Evolutionary conservation across 176 grass and related monocot species (phyloP).

Genomic region (Zea luxurians): DNA sequence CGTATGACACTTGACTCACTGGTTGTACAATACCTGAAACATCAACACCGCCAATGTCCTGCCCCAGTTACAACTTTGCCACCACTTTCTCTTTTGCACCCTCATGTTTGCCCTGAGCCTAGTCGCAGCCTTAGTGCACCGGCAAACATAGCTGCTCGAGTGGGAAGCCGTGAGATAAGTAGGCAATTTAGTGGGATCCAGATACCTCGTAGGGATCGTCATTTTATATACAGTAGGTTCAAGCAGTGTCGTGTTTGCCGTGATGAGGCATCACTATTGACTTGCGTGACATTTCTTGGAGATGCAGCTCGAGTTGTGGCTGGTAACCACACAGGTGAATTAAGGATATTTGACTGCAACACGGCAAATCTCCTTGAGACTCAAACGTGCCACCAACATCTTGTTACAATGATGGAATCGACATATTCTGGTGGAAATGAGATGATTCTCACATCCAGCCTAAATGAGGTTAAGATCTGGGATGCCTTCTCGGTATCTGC

Average conservation of each 20-base stretch:
- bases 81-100: conserved; percentile 78
- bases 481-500: conserved; percentile 61
- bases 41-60: conserved; percentile 91
- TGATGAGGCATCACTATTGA: conserved; percentile 71
- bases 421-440: conserved; percentile 54
- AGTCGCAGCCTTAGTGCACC: conserved; percentile 77
- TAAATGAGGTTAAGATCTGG: conserved; percentile 82
- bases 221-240: conserved; percentile 97
- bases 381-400: conserved; percentile 64
- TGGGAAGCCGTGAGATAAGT: conserved; percentile 73
- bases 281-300: conserved; percentile 89
- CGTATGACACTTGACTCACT: conserved; percentile 87
- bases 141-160: conserved; percentile 74
- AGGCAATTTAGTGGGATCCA: conserved; percentile 81
- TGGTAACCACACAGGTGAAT: conserved; percentile 75
- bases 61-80: conserved; percentile 98
- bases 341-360: conserved; percentile 93
- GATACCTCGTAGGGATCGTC: conserved; percentile 73
- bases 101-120: conserved; percentile 93
- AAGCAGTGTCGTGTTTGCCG: conserved; percentile 85
- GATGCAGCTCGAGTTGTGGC: conserved; percentile 76
- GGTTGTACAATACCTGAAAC: conserved; percentile 96
- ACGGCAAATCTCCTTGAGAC: conserved; percentile 74
- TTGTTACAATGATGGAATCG: conserved; percentile 72
- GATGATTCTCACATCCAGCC: conserved; percentile 73